Conservation (phyloP, 192 early-diverging fungal species). For the Podila epigama region DNA sequence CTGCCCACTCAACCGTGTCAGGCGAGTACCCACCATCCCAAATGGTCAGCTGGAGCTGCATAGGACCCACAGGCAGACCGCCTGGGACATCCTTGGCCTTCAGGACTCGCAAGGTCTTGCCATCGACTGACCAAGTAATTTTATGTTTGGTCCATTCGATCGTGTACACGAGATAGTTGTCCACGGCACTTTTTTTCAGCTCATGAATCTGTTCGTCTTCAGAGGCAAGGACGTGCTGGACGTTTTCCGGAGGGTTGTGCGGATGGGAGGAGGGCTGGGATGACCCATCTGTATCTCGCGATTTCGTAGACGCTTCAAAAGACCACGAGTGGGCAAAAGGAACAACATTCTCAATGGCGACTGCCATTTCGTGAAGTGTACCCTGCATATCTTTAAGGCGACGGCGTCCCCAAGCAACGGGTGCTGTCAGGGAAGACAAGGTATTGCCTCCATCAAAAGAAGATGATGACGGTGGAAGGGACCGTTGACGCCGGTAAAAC, state of each 20-base stretch:
- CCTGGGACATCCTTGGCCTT: constrained; percentile 20
- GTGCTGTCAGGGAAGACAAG: neutral
- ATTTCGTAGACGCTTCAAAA: neutral
- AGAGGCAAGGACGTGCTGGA: too few relatives aligned
- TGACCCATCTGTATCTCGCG: too few relatives aligned
- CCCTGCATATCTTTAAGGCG: neutral
- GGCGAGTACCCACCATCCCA: constrained; percentile 37
- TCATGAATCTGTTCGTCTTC: constrained; percentile 15
- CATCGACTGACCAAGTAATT: constrained; percentile 46
- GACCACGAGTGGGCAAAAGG: neutral
- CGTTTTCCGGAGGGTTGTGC: too few relatives aligned
- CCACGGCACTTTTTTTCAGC: constrained; percentile 12
- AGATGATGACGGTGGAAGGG: neutral
- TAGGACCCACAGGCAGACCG: constrained; percentile 18
- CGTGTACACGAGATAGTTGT: constrained; percentile 34
- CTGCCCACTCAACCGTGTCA: constrained; percentile 24
- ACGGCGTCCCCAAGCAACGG: neutral
- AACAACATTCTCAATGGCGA: neutral
- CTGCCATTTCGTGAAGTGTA: neutral
- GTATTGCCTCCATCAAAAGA: neutral
- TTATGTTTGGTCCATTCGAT: constrained; percentile 49
- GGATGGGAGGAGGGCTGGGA: too few relatives aligned
- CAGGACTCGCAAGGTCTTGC: constrained; percentile 33
- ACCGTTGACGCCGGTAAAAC: constrained; percentile 19
- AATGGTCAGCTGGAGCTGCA: constrained; percentile 28